Percentiles rank a stretch among this genome's conserved stretches.
phyloP scores from a whole-genome alignment of 768 basidiomycete genomes.

The Clitopilus passeckerianus region DNA sequence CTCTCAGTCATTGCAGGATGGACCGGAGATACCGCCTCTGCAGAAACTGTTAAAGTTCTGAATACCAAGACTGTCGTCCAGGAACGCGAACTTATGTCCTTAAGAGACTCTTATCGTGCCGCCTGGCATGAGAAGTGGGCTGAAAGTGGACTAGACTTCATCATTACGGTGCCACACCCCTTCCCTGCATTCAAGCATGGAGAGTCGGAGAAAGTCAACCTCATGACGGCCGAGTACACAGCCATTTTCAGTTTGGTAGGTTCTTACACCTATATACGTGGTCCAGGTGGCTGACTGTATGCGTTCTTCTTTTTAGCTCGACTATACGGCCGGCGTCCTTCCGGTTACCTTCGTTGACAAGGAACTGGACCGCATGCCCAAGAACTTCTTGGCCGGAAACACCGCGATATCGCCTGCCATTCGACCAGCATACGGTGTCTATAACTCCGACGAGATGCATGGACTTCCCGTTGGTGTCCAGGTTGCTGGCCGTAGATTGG shows the following conservation, averaged over 20 bases:
- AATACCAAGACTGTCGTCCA: slow-evolving; percentile 45
- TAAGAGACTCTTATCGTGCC: slow-evolving; percentile 37
- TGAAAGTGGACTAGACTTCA: slow-evolving; percentile 53
- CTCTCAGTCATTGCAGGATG: slow-evolving; percentile 32
- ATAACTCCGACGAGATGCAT: slow-evolving; percentile 58
- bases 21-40: slow-evolving; percentile 29
- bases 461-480: slow-evolving; percentile 69
- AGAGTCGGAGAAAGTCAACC: slow-evolving; percentile 44
- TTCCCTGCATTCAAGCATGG: slow-evolving; percentile 54
- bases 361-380: slow-evolving; percentile 26
- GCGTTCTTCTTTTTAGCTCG: slow-evolving; percentile 30
- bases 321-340: slow-evolving; percentile 53
- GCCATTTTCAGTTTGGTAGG: slow-evolving; percentile 65
- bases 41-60: slow-evolving; percentile 31
- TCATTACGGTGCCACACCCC: slow-evolving; percentile 58
- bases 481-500: slow-evolving; percentile 53
- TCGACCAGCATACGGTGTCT: slow-evolving; percentile 38
- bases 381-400: slow-evolving; percentile 20
- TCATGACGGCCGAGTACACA: slow-evolving; percentile 59
- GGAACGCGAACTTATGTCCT: slow-evolving; percentile 42
- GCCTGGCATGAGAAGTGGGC: slow-evolving; percentile 43
- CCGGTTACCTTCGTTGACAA: slow-evolving; percentile 52
- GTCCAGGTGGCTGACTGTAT: not conserved
- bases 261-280: not conserved
- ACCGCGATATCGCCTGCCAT: slow-evolving; percentile 13